Conservation (phyloP, 1,284 basidiomycete genomes). For the Trichosporon sp. region DNA sequence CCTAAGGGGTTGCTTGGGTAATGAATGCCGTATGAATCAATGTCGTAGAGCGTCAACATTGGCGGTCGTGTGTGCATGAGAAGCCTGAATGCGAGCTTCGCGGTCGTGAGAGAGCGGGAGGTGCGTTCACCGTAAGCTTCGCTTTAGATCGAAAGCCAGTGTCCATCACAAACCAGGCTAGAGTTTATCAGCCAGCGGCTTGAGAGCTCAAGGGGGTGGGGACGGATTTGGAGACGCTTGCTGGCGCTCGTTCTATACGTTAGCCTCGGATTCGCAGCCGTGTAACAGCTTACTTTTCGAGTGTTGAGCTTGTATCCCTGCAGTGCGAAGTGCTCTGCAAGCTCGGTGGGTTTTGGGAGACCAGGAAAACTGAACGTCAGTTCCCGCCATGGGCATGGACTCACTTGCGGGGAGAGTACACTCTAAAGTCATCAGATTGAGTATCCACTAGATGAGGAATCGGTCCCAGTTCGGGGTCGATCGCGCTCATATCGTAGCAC, state of each 20-base stretch:
- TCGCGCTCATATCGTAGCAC: conserved; percentile 45
- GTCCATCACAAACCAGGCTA: background rate
- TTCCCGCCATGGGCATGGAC: conserved; percentile 5
- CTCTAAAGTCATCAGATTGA: conserved; percentile 41
- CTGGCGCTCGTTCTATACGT: background rate
- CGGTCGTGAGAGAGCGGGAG: background rate
- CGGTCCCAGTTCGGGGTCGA: conserved; percentile 23
- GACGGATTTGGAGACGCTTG: conserved; percentile 1
- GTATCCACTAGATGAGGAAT: conserved; percentile 39
- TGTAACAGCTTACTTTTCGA: conserved; percentile 42
- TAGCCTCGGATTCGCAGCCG: background rate
- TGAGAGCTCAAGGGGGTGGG: background rate
- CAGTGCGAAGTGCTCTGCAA: conserved; percentile 51
- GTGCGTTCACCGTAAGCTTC: background rate
- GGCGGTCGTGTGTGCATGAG: background rate
- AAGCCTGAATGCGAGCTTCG: background rate
- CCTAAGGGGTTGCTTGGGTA: background rate
- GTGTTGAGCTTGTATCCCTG: conserved; percentile 55
- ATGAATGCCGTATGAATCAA: background rate
- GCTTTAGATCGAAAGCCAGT: background rate
- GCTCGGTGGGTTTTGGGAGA: conserved; percentile 45
- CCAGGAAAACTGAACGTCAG: conserved; percentile 45
- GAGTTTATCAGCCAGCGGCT: background rate
- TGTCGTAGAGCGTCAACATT: background rate
- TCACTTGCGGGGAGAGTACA: conserved; percentile 51